A percentile compares a stretch with the other conserved stretches of the same genome.
Evolutionary conservation across 1,284 basidiomycete species (phyloP).

Genomic region (Ceratobasidium sp.): DNA sequence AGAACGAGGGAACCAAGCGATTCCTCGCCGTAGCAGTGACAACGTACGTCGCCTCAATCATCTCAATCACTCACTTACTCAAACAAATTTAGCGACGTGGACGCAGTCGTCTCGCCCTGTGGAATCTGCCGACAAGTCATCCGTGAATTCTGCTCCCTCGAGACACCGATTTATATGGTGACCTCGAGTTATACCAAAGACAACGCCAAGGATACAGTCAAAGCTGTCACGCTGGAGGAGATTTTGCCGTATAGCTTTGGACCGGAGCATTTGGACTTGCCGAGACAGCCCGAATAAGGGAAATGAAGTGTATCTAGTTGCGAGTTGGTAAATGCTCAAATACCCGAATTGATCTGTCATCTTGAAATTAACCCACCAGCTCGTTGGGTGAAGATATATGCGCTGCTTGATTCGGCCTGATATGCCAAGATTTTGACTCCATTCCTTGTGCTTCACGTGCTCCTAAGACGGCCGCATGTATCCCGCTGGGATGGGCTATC

Average conservation of each 20-base stretch:
- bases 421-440: no score
- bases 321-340: no score
- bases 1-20: constrained; percentile 76
- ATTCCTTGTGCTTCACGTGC: no score
- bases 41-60: constrained; percentile 57
- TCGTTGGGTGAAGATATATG: no score
- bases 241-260: constrained; percentile 36
- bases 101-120: constrained; percentile 75
- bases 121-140: constrained; percentile 83
- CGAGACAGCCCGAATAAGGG: neutral
- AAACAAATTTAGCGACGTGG: constrained; percentile 60
- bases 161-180: constrained; percentile 81
- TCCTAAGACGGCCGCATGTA: no score
- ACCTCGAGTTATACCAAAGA: constrained; percentile 66
- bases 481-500: no score
- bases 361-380: no score
- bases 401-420: no score
- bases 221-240: constrained; percentile 72
- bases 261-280: constrained; percentile 20
- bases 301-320: no score
- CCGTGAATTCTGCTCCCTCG: constrained; percentile 81
- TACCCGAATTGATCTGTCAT: no score
- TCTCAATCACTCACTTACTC: neutral
- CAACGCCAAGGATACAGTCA: constrained; percentile 57
- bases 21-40: constrained; percentile 78